Evolutionary conservation across 2,329 filamentous ascomycete genomes (phyloP), one percentile per base, ranked within the genome.

Genomic region (Bipolaris gigantea): DNA sequence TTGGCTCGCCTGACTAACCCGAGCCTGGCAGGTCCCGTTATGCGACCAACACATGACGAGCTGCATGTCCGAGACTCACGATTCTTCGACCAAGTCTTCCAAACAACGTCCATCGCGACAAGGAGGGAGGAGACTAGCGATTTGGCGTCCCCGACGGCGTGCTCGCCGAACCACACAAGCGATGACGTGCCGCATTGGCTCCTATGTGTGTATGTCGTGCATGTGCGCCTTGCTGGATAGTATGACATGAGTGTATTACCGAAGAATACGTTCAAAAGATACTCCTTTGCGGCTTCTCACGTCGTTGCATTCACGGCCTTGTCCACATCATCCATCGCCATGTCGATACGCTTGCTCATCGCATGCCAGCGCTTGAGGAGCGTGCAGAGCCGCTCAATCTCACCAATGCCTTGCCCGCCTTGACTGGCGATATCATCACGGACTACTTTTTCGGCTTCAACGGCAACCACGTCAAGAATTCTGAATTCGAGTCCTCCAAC

Each of bases 341-440:
- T 54, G 59, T 73, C 38, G 64, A 71, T 47, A 72, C 68, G 4
- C 60, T 73, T 25, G 62, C 62, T 5, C 34, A 48, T 13, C 66
- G 69, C 27, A 67, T 70, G 59, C 63, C 64, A 43, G 69, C 69
- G 43, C 72, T 69, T 57, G 66, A 69, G 47, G 55, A 52, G 7
- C 54, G 64, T 38, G 67, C 71, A 44, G 65, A 70, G 54, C 66
- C 69, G 3, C 36, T 72, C 42, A 72, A 70, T 44, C 50, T 73
- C 25, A 61, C 59, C 11, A 51, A 64, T 50, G 66, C 74, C 0
- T 77, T 75, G 45, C 74, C 71, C 19, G 76, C 76, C 18, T 68
- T 76, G 41, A 76, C 76, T 2, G 77, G 77, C 30, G 78, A 80
- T 30, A 73, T 80, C 40, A 77, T 81, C 57, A 77, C 76, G 55